These are phyloP conservation scores for Ceratobasidium theobromae DNA, from an alignment of 1,284 basidiomycete genomes.

Conservation along the genomic window DNA sequence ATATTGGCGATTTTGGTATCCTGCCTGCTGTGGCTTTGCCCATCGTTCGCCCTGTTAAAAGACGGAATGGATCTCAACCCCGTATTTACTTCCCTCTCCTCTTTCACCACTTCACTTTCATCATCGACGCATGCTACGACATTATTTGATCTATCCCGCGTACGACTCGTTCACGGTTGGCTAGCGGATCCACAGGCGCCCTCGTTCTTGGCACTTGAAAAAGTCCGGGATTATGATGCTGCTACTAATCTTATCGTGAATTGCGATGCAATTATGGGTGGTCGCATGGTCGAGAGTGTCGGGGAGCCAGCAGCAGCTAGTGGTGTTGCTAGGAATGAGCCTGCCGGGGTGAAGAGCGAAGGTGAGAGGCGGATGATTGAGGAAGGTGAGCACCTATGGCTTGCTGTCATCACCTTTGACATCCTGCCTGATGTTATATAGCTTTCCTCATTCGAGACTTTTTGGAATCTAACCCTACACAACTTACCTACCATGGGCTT, in stretches of 20 bases:
- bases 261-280: conserved; percentile 12
- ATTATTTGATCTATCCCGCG: conserved; percentile 79
- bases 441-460: conserved; percentile 70
- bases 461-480: conserved; percentile 71
- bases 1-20: too few relatives aligned
- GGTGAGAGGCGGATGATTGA: conserved; percentile 38
- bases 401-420: background rate
- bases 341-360: background rate
- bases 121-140: conserved; percentile 67
- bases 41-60: too few relatives aligned
- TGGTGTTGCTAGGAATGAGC: background rate
- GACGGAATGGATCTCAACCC: conserved; percentile 88
- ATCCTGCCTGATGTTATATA: conserved; percentile 40
- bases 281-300: conserved; percentile 5
- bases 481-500: conserved; percentile 80
- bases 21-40: too few relatives aligned
- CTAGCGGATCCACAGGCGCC: conserved; percentile 73
- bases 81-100: conserved; percentile 64
- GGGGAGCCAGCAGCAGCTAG: background rate
- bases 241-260: conserved; percentile 17
- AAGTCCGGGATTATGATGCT: conserved; percentile 47
- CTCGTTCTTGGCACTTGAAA: conserved; percentile 58
- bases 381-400: conserved; percentile 16
- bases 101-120: conserved; percentile 61
- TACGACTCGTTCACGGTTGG: conserved; percentile 88